Percentiles rank a stretch among this genome's conserved stretches.
phyloP scores from a whole-genome alignment of 352 stramenopile species.

The Thalassiosira hispida region DNA sequence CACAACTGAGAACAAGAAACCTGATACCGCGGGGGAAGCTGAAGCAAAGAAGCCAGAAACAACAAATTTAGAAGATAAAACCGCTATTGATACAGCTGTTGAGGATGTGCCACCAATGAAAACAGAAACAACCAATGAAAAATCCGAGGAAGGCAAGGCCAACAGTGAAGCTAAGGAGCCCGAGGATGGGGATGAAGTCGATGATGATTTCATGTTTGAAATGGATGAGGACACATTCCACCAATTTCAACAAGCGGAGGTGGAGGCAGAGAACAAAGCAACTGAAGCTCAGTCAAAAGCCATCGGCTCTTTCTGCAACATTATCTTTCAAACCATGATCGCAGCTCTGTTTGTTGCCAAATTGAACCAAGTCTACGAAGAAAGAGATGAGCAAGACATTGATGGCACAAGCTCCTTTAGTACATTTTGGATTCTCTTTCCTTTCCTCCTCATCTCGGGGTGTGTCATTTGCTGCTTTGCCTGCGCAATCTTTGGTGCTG shows the following conservation, averaged over 20 bases:
- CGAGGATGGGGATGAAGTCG: slow-evolving; percentile 30
- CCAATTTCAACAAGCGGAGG: slow-evolving; percentile 67
- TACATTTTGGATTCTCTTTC: slow-evolving; percentile 81
- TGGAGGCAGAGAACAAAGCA: slow-evolving; percentile 63
- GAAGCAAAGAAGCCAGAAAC: not conserved
- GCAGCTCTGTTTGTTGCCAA: slow-evolving; percentile 74
- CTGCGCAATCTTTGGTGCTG: slow-evolving; percentile 73
- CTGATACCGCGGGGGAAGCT: not conserved
- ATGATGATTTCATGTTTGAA: slow-evolving; percentile 59
- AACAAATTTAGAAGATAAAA: slow-evolving; percentile 8
- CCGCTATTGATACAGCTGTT: slow-evolving; percentile 40
- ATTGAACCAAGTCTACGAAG: slow-evolving; percentile 60
- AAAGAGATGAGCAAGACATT: slow-evolving; percentile 32
- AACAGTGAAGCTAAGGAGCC: slow-evolving; percentile 15
- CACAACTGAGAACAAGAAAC: not conserved
- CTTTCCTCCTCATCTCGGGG: slow-evolving; percentile 71
- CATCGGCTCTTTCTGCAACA: slow-evolving; percentile 48
- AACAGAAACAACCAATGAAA: slow-evolving; percentile 15
- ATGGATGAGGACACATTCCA: slow-evolving; percentile 76
- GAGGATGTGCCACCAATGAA: not conserved
- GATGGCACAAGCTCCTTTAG: slow-evolving; percentile 63
- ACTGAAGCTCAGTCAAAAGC: slow-evolving; percentile 69
- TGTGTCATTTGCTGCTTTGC: slow-evolving; percentile 66
- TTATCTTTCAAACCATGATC: slow-evolving; percentile 67
- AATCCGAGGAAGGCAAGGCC: not conserved